These are phyloP conservation scores for Phaeosphaeria sp. DNA, from an alignment of 2,329 filamentous ascomycete species.

Conservation along the genomic window DNA sequence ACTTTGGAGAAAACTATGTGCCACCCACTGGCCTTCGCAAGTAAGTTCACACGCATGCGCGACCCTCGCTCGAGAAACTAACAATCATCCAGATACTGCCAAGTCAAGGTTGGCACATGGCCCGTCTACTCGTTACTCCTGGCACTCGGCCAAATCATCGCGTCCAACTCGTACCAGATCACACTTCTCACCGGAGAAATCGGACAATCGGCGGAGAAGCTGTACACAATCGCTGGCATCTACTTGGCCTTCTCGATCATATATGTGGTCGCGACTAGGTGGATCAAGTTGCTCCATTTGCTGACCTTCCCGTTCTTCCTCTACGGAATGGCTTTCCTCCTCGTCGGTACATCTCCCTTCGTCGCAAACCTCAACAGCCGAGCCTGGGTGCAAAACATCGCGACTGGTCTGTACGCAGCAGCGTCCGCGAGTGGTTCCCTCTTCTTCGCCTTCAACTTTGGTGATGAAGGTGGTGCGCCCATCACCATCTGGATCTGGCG, in stretches of 20 bases:
- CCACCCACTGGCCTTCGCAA: not conserved
- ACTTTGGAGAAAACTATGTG: not conserved
- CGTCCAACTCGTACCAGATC: not conserved
- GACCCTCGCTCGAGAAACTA: not conserved
- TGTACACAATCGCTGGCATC: not conserved
- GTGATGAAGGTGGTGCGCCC: not conserved
- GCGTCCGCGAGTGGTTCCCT: not conserved
- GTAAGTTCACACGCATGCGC: not conserved
- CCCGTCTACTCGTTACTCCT: not conserved
- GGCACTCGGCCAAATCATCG: not conserved
- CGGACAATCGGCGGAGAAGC: constrained; percentile 1
- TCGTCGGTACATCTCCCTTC: not conserved
- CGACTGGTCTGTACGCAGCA: not conserved
- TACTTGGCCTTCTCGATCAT: not conserved
- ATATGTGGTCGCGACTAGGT: not conserved
- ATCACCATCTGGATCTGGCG: not conserved
- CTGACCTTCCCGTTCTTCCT: not conserved
- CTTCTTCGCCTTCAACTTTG: not conserved
- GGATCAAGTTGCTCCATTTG: not conserved
- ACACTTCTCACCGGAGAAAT: constrained; percentile 1
- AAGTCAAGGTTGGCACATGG: not conserved
- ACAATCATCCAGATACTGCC: not conserved
- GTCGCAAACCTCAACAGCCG: not conserved
- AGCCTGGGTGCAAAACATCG: not conserved
- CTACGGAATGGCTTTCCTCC: not conserved